Percentiles rank a stretch among this genome's conserved stretches.
phyloP scores from a whole-genome alignment of 306 rosid genomes.

The Quercus agrifolia region DNA sequence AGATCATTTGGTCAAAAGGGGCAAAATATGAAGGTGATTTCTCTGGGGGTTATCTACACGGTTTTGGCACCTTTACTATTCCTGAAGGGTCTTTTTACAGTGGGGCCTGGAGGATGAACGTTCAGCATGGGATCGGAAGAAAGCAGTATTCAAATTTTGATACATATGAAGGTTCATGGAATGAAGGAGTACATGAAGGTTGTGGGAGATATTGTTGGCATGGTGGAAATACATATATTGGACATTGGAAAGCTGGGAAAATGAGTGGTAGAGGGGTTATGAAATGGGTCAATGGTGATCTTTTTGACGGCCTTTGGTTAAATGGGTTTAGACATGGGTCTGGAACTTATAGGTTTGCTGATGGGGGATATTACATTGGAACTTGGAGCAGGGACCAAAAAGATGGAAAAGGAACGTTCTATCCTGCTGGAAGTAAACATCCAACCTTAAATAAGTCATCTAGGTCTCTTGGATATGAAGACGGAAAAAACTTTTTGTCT shows the following conservation, averaged over 20 bases:
- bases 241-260: slow-evolving; percentile 78
- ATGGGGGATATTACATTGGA: slow-evolving; percentile 82
- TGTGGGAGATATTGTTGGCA: slow-evolving; percentile 74
- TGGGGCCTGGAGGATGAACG: slow-evolving; percentile 86
- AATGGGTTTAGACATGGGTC: slow-evolving; percentile 77
- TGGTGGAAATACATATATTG: slow-evolving; percentile 61
- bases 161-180: slow-evolving; percentile 86
- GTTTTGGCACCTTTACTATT: slow-evolving; percentile 58
- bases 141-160: slow-evolving; percentile 68
- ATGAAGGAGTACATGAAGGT: slow-evolving; percentile 87
- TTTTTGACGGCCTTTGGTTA: slow-evolving; percentile 71
- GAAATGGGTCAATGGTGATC: slow-evolving; percentile 85
- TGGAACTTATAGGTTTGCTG: slow-evolving; percentile 72
- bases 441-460: slow-evolving; percentile 59
- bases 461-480: slow-evolving; percentile 36
- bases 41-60: slow-evolving; percentile 81
- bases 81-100: slow-evolving; percentile 52
- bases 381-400: slow-evolving; percentile 82
- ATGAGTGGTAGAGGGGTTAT: slow-evolving; percentile 90
- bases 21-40: slow-evolving; percentile 82
- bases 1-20: slow-evolving; percentile 67
- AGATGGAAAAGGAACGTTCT: slow-evolving; percentile 92
- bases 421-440: slow-evolving; percentile 71
- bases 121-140: slow-evolving; percentile 74
- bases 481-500: slow-evolving; percentile 22